Evolutionary conservation across 495 filamentous ascomycete species (phyloP), one percentile per base, ranked within the genome.

Genomic region (Penicillium canescens): DNA sequence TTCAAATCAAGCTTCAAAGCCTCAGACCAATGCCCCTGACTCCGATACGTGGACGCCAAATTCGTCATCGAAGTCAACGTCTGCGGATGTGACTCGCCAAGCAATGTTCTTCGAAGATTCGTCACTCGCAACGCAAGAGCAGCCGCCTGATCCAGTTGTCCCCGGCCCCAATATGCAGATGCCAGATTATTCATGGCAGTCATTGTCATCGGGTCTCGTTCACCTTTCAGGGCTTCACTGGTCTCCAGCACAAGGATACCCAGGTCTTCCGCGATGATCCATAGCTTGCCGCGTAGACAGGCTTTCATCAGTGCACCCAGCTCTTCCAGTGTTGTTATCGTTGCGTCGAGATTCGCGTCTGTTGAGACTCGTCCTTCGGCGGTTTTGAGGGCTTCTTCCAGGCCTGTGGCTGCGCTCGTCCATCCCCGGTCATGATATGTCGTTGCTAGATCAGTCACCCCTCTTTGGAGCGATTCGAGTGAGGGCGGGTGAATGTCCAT

Each of bases 1-100:
- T 26, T 33, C 4, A 33, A 20, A 37, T 62, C 60, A 8, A 62
- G 47, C 14, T 35, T 35, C 23, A 57, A 63, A 1, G 71, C 65
- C 36, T 72, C 61, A 3, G 48, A 33, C 54, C 60, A 70, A 8
- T 60, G 62, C 10, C 70, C 68, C 42, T 68, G 71, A 13, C 50
- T 49, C 35, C 51, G 34, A 42, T 69, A 71, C 3, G 52, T 61
- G n/a, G 52, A 50, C 37, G 69, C 71, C 10, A 74, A 56, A 50
- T 69, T 67, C 23, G 46, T 47, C 55, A 65, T 65, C 0, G 59
- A 59, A 23, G 23, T 26, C 33, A 60, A n/a, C 2, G 57, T 60
- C 23, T 57, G 46, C 3, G 53, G 49, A 54, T 67, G 50, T 23
- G 55, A 42, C 20, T 52, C 44, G 8, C 67, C 63, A 1, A 68